These are phyloP conservation scores for Oenanthe javanica DNA, from an alignment of 140 eudicot species.

Conservation along the genomic window DNA sequence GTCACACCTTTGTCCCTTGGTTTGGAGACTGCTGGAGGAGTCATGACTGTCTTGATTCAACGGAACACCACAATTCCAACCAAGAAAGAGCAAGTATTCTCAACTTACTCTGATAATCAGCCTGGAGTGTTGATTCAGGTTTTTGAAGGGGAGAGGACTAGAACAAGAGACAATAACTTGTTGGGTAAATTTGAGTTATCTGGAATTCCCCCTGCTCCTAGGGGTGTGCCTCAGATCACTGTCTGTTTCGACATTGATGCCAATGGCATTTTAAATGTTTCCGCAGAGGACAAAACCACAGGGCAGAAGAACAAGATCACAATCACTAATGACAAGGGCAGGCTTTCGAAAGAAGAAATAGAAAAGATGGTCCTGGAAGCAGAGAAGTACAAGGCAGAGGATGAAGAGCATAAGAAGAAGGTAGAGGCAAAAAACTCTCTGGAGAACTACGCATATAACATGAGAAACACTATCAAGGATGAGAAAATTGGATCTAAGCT, in stretches of 20 bases:
- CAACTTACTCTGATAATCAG: conserved; percentile 47
- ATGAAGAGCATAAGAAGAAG: conserved; percentile 64
- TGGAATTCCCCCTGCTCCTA: conserved; percentile 52
- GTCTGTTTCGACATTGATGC: conserved; percentile 61
- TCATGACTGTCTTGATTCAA: conserved; percentile 48
- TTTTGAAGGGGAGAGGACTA: conserved; percentile 54
- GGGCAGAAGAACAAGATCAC: conserved; percentile 67
- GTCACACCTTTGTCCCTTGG: conserved; percentile 58
- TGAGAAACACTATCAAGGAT: conserved; percentile 60
- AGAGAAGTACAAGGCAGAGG: conserved; percentile 60
- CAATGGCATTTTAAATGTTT: conserved; percentile 49
- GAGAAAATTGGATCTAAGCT: conserved; percentile 60
- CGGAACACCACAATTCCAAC: conserved; percentile 58
- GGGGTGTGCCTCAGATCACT: conserved; percentile 60
- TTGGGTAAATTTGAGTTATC: conserved; percentile 57
- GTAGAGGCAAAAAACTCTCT: conserved; percentile 58
- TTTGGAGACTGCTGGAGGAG: conserved; percentile 62
- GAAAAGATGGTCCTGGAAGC: conserved; percentile 71
- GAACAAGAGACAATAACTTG: conserved; percentile 59
- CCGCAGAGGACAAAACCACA: conserved; percentile 60
- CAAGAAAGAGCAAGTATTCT: conserved; percentile 43
- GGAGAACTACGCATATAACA: conserved; percentile 56
- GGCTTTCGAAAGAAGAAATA: conserved; percentile 53
- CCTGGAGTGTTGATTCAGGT: conserved; percentile 55
- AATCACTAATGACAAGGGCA: conserved; percentile 58